Evolutionary conservation across 139 green algal species (phyloP), one percentile per base, ranked within the genome.

Genomic region (Pleodorina starrii): DNA sequence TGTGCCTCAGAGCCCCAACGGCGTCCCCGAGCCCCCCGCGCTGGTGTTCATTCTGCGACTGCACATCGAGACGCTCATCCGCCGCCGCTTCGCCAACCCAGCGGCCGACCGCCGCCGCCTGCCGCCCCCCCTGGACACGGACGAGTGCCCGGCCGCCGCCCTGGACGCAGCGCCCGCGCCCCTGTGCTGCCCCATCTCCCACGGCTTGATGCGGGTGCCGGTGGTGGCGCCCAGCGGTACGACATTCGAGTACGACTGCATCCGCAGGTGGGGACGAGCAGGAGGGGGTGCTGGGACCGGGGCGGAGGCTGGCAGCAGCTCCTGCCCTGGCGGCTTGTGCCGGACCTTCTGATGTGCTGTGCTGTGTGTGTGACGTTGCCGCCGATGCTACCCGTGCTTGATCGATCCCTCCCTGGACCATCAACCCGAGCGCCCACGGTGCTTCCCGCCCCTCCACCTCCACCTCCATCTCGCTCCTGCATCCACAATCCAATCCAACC

Each of bases 141-240:
- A 0, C 2, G 16, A 3, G 0, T 12, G 23, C 35, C 5, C 17
- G 1, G 27, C 11, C 5, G 43, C 48, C 11, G 66, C 21, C 2
- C 46, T 81, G 35, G 83, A 88, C 35, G 23, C 32, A 6, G 83
- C 63, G 32, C 83, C 83, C 3, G 83, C 80, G 12, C 32, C 42
- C 44, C 68, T 88, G 83, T 88, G 83, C 66, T 88, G 83, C 83
- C 83, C 83, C 66, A 88, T 88, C 68, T 81, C 68, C 2, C 83
- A 88, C 36, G 38, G 16, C 23, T 19, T 88, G 38, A 88, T 88
- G 83, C 46, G 83, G 27, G 21, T 71, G 46, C 83, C 83, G 23
- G 83, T 88, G 44, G 83, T 88, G 46, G 16, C 46, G 21, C 83
- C 83, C 83, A 81, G 66, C 44, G 83, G 83, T 6, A 46, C 66